Conservation (phyloP, 1,284 basidiomycete species). For the Agroathelia rolfsii region DNA sequence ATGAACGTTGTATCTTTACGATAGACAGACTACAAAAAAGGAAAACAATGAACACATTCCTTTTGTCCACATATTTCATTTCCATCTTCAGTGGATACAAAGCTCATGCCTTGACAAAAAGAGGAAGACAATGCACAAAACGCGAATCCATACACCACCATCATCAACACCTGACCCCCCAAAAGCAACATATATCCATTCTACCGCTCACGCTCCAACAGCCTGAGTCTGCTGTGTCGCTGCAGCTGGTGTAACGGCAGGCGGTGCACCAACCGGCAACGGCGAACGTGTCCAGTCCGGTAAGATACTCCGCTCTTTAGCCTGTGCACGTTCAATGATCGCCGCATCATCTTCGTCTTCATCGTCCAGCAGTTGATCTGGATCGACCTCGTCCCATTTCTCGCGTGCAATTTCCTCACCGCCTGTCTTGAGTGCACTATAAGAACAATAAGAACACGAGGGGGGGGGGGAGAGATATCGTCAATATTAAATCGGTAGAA, state of each 20-base stretch:
- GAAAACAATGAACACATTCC: no score
- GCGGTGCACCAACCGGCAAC: constrained; percentile 51
- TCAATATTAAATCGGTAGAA: constrained; percentile 5
- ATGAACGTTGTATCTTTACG: no score
- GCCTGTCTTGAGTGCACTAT: constrained; percentile 71
- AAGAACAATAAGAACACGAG: constrained; percentile 5
- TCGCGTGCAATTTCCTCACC: constrained; percentile 75
- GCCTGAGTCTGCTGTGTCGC: constrained; percentile 9
- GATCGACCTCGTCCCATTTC: constrained; percentile 71
- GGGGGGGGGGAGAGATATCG: background rate
- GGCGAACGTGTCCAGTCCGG: constrained; percentile 74
- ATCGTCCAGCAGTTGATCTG: constrained; percentile 28
- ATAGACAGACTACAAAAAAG: no score
- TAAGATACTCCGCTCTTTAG: constrained; percentile 32
- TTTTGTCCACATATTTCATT: no score
- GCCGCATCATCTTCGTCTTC: constrained; percentile 33
- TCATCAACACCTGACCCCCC: no score
- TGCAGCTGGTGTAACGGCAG: constrained; percentile 22
- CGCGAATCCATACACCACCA: no score
- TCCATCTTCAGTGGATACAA: no score
- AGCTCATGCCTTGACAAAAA: no score
- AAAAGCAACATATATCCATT: no score
- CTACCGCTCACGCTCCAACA: constrained; percentile 13
- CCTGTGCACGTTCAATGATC: constrained; percentile 25
- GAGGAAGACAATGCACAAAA: no score